Conservation (phyloP, 768 basidiomycete genomes). For the Tulasnella sp. region DNA sequence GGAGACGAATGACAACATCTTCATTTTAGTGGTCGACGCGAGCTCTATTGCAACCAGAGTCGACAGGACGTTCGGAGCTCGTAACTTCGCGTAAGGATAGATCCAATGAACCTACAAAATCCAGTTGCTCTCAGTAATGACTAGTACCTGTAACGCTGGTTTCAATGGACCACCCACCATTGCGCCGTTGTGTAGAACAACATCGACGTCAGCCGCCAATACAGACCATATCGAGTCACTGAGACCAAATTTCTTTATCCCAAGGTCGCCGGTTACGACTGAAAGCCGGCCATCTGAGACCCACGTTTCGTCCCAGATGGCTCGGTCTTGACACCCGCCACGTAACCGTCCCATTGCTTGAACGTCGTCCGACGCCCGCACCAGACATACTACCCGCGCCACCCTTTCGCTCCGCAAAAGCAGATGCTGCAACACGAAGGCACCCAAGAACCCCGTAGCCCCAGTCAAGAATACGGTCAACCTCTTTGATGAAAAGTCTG, state of each 20-base stretch:
- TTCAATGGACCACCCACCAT: conserved; percentile 52
- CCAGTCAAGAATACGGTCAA: conserved; percentile 91
- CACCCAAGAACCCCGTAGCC: conserved; percentile 93
- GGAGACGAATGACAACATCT: conserved; percentile 81
- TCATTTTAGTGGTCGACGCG: conserved; percentile 61
- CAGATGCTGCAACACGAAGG: conserved; percentile 78
- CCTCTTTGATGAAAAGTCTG: conserved; percentile 42
- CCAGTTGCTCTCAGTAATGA: not conserved
- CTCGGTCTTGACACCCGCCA: conserved; percentile 63
- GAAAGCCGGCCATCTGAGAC: conserved; percentile 53
- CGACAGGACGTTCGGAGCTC: conserved; percentile 83
- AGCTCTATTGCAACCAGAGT: conserved; percentile 78
- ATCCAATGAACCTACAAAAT: conserved; percentile 89
- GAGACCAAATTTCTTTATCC: conserved; percentile 64
- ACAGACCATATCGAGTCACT: conserved; percentile 50
- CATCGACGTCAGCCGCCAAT: conserved; percentile 63
- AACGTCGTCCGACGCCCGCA: conserved; percentile 56
- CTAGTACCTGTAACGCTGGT: no score
- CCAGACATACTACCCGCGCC: conserved; percentile 83
- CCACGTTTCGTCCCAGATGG: conserved; percentile 87
- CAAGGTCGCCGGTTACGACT: conserved; percentile 77
- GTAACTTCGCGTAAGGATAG: conserved; percentile 90
- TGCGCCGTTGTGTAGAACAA: conserved; percentile 92
- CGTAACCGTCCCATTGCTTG: conserved; percentile 60
- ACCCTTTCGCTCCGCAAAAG: conserved; percentile 52